Conservation (phyloP, 306 rosid genomes). For the Dicorynia guianensis region DNA sequence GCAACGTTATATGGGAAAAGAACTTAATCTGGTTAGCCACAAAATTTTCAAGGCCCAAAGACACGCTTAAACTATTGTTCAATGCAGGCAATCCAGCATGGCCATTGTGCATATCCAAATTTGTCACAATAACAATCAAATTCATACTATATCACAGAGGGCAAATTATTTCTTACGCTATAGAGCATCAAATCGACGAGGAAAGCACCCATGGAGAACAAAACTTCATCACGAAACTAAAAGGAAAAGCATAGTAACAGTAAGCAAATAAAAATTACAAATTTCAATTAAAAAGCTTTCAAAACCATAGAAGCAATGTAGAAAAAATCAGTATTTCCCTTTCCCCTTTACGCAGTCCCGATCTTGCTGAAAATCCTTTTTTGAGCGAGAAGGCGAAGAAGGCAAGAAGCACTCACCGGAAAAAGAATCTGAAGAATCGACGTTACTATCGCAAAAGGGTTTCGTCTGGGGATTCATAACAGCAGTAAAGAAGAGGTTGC, state of each 20-base stretch:
- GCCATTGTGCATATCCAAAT: not conserved
- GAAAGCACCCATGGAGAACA: not conserved
- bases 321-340: not conserved
- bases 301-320: not conserved
- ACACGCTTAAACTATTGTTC: not conserved
- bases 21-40: not conserved
- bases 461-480: conserved; percentile 43
- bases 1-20: not conserved
- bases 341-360: not conserved
- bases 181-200: not conserved
- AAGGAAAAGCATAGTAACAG: not conserved
- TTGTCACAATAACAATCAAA: not conserved
- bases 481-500: conserved; percentile 55
- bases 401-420: conserved; percentile 51
- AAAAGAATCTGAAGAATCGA: conserved; percentile 45
- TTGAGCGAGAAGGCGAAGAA: not conserved
- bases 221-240: not conserved
- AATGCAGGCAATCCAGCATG: not conserved
- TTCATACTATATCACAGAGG: not conserved
- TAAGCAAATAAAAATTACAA: not conserved
- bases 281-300: not conserved
- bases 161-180: not conserved
- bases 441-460: conserved; percentile 69
- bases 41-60: not conserved
- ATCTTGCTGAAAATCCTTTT: not conserved